phyloP scores from a whole-genome alignment of 306 rosid species.

The Vachellia collinsii region DNA sequence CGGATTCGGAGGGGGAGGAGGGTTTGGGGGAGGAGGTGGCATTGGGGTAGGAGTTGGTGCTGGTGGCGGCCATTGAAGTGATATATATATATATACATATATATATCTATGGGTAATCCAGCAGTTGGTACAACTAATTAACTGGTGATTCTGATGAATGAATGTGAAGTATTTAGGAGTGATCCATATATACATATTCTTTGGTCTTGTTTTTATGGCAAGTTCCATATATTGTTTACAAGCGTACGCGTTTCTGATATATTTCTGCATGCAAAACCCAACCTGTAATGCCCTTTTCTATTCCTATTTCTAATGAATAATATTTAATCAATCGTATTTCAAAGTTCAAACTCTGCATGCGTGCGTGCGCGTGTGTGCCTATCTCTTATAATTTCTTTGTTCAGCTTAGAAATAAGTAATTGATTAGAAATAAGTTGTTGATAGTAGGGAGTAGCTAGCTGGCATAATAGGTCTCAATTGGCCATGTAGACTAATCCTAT shows the following conservation, averaged over 20 bases:
- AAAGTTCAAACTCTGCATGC: neutral
- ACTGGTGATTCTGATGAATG: neutral
- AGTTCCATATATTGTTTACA: neutral
- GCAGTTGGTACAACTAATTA: neutral
- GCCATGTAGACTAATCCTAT: neutral
- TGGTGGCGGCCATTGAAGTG: constrained; percentile 34
- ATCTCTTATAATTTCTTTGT: neutral
- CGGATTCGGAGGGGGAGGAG: no score
- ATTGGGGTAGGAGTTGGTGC: constrained; percentile 12
- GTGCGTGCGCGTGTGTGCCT: neutral
- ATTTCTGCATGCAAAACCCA: neutral
- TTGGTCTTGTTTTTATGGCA: neutral
- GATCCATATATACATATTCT: neutral
- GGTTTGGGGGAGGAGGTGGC: no score
- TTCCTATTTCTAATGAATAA: neutral
- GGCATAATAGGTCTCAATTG: neutral
- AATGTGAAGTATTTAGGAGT: neutral
- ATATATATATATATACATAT: no score
- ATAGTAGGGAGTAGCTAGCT: neutral
- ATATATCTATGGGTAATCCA: no score
- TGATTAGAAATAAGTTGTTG: neutral
- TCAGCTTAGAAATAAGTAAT: neutral
- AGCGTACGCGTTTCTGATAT: neutral
- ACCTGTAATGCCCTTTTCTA: neutral
- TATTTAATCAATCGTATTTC: neutral